Evolutionary conservation across 2,329 filamentous ascomycete genomes (phyloP).

Genomic region (Aschersonia sp.): DNA sequence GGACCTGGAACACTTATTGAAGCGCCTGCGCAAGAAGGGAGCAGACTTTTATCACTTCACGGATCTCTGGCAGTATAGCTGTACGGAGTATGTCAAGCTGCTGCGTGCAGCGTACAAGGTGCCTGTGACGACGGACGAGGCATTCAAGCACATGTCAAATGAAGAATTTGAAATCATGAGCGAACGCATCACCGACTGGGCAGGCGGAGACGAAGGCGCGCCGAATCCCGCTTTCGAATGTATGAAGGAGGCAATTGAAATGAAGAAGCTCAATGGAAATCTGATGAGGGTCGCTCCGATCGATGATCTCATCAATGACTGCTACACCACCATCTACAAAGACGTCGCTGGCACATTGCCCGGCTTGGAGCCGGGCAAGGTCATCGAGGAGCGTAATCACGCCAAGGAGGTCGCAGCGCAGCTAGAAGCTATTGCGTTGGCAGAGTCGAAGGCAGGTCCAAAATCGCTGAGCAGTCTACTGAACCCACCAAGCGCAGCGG

Average conservation of each 20-base stretch:
- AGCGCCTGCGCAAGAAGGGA: slow-evolving; percentile 67
- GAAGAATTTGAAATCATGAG: slow-evolving; percentile 45
- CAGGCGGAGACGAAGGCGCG: slow-evolving; percentile 22
- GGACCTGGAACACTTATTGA: slow-evolving; percentile 64
- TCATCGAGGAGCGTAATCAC: slow-evolving; percentile 29
- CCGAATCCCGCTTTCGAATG: slow-evolving; percentile 32
- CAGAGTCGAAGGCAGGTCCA: slow-evolving; percentile 11
- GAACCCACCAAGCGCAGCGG: slow-evolving; percentile 25
- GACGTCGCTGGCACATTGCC: slow-evolving; percentile 48
- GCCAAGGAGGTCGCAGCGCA: slow-evolving; percentile 25
- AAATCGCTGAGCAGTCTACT: slow-evolving; percentile 27
- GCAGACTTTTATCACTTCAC: slow-evolving; percentile 55
- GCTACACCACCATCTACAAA: slow-evolving; percentile 65
- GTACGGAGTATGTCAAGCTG: slow-evolving; percentile 36
- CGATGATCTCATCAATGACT: slow-evolving; percentile 87
- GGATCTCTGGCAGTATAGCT: slow-evolving; percentile 44
- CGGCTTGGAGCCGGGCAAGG: slow-evolving; percentile 28
- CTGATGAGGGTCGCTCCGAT: slow-evolving; percentile 76
- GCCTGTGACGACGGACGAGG: slow-evolving; percentile 31
- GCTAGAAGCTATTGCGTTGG: slow-evolving; percentile 15
- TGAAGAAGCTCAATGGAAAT: slow-evolving; percentile 65
- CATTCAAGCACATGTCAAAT: slow-evolving; percentile 35
- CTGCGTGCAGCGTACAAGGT: slow-evolving; percentile 35
- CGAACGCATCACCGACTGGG: slow-evolving; percentile 41
- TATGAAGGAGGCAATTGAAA: slow-evolving; percentile 41